Conservation (phyloP, 2,329 filamentous ascomycete genomes). For the Beauveria australis region DNA sequence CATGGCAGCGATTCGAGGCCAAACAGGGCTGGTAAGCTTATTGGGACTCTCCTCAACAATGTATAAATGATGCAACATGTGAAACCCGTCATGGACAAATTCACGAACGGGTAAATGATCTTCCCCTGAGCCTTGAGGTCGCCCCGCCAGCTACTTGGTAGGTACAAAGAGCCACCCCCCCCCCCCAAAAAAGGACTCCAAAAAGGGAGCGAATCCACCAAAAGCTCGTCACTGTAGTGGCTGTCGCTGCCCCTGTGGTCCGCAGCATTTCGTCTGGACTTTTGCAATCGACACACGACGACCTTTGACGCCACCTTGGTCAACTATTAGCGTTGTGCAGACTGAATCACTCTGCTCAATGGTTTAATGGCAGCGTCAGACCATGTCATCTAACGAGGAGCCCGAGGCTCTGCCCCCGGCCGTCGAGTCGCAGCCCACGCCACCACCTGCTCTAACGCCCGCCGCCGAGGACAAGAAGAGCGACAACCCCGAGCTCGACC, state of each 20-base stretch:
- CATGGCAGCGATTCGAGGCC: not conserved
- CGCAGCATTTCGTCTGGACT: not conserved
- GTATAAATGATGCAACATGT: not conserved
- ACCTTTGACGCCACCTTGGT: not conserved
- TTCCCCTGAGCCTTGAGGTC: conserved; percentile 14
- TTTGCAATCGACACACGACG: conserved; percentile 6
- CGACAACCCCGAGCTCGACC: conserved; percentile 71
- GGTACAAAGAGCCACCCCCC: not conserved
- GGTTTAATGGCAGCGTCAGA: conserved; percentile 10
- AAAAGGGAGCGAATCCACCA: not conserved
- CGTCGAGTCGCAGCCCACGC: conserved; percentile 25
- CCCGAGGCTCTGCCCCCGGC: conserved; percentile 21
- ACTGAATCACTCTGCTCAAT: not conserved
- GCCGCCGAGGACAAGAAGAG: conserved; percentile 24
- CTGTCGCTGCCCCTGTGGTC: conserved; percentile 6
- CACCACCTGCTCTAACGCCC: conserved; percentile 20
- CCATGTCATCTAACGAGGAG: conserved; percentile 31
- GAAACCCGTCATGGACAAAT: not conserved
- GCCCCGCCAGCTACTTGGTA: not conserved
- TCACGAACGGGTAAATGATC: conserved; percentile 22
- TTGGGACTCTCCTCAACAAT: not conserved
- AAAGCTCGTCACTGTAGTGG: conserved; percentile 8
- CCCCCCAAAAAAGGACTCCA: not conserved
- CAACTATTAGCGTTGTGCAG: not conserved
- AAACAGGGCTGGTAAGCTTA: not conserved